Conservation (phyloP, 495 filamentous ascomycete species). For the Cercophora newfieldiana region DNA sequence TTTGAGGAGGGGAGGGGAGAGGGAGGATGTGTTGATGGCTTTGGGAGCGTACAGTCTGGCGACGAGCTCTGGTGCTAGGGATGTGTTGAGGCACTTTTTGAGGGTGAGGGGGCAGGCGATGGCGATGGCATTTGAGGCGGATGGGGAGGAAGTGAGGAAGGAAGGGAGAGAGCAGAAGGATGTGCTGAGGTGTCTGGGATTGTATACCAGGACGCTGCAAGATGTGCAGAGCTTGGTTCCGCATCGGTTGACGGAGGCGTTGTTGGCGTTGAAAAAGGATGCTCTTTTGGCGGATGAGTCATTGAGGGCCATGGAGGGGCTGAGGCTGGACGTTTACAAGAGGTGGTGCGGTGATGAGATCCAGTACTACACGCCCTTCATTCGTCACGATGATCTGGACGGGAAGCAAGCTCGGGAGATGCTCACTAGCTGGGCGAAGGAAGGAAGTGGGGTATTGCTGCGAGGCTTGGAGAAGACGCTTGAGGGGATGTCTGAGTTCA, state of each 20-base stretch:
- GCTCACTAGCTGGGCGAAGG: constrained; percentile 71
- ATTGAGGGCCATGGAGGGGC: constrained; percentile 61
- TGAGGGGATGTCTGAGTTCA: constrained; percentile 58
- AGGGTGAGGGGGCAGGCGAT: constrained; percentile 69
- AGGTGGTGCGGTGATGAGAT: constrained; percentile 84
- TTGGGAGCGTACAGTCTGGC: constrained; percentile 81
- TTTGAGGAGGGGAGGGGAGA: constrained; percentile 48
- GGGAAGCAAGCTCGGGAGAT: constrained; percentile 62
- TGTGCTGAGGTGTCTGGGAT: constrained; percentile 60
- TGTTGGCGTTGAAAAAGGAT: constrained; percentile 66
- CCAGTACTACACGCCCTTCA: constrained; percentile 83
- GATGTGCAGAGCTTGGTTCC: constrained; percentile 76
- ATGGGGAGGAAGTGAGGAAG: constrained; percentile 34
- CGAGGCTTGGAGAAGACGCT: constrained; percentile 58
- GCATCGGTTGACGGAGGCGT: constrained; percentile 65
- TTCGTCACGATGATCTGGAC: constrained; percentile 78
- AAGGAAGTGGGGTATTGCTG: constrained; percentile 65
- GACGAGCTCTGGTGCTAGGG: constrained; percentile 77
- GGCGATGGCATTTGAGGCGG: constrained; percentile 51
- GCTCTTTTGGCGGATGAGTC: constrained; percentile 70
- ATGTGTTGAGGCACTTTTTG: constrained; percentile 81
- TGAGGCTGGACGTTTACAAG: constrained; percentile 79
- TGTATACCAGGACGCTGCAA: constrained; percentile 76
- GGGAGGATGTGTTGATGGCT: constrained; percentile 60
- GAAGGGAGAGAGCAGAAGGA: constrained; percentile 36